These are phyloP conservation scores for Colletotrichum orchidophilum DNA, from an alignment of 2,329 filamentous ascomycete genomes.

Conservation along the genomic window DNA sequence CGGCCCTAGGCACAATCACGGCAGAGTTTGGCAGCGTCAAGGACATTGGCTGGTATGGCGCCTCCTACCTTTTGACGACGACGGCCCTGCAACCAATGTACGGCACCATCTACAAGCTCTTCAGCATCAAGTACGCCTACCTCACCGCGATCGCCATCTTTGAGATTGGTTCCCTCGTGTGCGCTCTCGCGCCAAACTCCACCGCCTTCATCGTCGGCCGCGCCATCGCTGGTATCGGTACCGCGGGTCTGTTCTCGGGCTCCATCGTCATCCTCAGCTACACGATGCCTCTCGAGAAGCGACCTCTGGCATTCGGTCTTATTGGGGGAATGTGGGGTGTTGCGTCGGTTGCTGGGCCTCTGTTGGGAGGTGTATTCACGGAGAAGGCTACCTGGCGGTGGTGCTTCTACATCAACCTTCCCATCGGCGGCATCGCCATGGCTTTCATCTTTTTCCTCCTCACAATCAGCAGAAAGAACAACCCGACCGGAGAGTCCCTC, in stretches of 20 bases:
- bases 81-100: constrained; percentile 61
- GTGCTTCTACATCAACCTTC: constrained; percentile 59
- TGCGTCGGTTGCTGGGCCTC: constrained; percentile 59
- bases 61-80: constrained; percentile 58
- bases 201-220: constrained; percentile 61
- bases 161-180: constrained; percentile 54
- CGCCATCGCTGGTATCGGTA: constrained; percentile 61
- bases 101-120: constrained; percentile 59
- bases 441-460: constrained; percentile 55
- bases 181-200: constrained; percentile 55
- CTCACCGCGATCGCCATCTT: constrained; percentile 54
- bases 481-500: constrained; percentile 45
- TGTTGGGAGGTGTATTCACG: constrained; percentile 61
- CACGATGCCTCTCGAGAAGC: constrained; percentile 61
- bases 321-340: constrained; percentile 67
- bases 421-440: constrained; percentile 58
- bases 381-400: constrained; percentile 61
- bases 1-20: constrained; percentile 62
- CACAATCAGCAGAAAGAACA: constrained; percentile 45
- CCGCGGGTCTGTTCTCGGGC: constrained; percentile 60
- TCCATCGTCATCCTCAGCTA: constrained; percentile 58
- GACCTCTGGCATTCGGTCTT: constrained; percentile 63
- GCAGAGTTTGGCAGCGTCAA: constrained; percentile 53
- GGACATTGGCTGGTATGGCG: constrained; percentile 64
- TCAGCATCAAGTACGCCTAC: constrained; percentile 58